Base-by-base conservation (phyloP, 768 basidiomycete genomes). In the Termitomyces sp. region DNA sequence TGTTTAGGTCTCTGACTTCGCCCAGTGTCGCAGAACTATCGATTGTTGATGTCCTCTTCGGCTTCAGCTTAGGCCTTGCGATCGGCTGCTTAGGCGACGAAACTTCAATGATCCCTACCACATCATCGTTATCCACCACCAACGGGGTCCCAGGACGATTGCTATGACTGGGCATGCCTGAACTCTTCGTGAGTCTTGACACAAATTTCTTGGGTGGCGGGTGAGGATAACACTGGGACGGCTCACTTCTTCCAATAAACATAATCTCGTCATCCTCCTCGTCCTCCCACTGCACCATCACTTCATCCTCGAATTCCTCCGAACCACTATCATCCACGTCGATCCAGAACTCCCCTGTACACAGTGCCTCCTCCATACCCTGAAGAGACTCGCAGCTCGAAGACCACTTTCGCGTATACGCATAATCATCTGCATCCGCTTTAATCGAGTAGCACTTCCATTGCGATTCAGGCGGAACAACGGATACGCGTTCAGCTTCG, bases 241-340 rank as follows among this genome's bases (percentile, higher is more conserved):
- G 28, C 9, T 16, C 46, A 11, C 35, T 40, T n/a, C 30, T 19
- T 41, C 53, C 51, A 21, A 56, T 25, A 39, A 59, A 56, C 27
- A 44, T 30, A 11, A 59, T 56, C 11, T 56, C 55, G 4, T 53
- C 50, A 9, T 52, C 54, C 0, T 59, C 54, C 1, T 55, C 55
- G 0, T 49, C 48, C 16, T 37, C 47, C 7, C 8, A 4, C 16
- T 49, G 5, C 28, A 23, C 4, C 35, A n/a, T 23, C 6, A 27
- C 35, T 17, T 27, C 23, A 6, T 47, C 37, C 10, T 37, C 50
- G 10, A 16, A 50, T 14, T 57, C 53, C 19, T 45, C 52, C 12
- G 25, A 19, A n/a, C 42, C 37, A 16, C 25, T 42, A 9, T 19
- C 32, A 44, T 23, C 50, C 21, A 27, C 17, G 4, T 23, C 32